Evolutionary conservation across 2,329 filamentous ascomycete genomes (phyloP), one percentile per base, ranked within the genome.

Genomic region (Botrytis tulipae): DNA sequence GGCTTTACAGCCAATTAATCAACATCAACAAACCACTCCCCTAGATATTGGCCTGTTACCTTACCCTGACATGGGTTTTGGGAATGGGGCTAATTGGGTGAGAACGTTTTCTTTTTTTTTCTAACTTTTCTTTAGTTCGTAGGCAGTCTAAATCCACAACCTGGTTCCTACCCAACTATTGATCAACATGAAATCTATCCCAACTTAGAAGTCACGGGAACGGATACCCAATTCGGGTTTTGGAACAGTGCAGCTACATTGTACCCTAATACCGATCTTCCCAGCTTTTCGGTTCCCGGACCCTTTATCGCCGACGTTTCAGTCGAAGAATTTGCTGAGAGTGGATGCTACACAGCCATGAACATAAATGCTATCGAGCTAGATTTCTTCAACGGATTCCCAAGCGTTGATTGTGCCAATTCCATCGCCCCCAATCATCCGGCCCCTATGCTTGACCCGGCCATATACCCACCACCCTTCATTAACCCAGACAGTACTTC

Each of bases 301-400:
- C 4, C 32, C 32, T 32, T 32, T 32, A 32, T 32, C 32, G 4
- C n/a, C n/a, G n/a, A n/a, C n/a, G n/a, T n/a, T n/a, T n/a, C 25
- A 7, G 0, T n/a, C 10, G 48, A 16, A n/a, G 12, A 0, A n/a
- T 14, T 5, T 3, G 25, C 1, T 3, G 25, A n/a, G 5, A 51
- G n/a, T n/a, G 48, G 25, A 51, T 0, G 3, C 4, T 3, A 4
- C 0, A n/a, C 25, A 14, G 22, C 0, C 12, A n/a, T 14, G 25
- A n/a, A 51, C 4, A 3, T 51, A 25, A 7, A 51, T 51, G 12
- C 2, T 3, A 2, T 54, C 12, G 48, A 6, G 3, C 25, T 7
- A 0, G 5, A 51, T 16, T n/a, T 51, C 12, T 16, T 51, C 25
- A 7, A 51, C 0, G 12, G 5, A 54, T n/a, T 54, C 0, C 48